phyloP scores from a whole-genome alignment of 371 early-diverging fungal species.

The Mucor velutinosus region DNA sequence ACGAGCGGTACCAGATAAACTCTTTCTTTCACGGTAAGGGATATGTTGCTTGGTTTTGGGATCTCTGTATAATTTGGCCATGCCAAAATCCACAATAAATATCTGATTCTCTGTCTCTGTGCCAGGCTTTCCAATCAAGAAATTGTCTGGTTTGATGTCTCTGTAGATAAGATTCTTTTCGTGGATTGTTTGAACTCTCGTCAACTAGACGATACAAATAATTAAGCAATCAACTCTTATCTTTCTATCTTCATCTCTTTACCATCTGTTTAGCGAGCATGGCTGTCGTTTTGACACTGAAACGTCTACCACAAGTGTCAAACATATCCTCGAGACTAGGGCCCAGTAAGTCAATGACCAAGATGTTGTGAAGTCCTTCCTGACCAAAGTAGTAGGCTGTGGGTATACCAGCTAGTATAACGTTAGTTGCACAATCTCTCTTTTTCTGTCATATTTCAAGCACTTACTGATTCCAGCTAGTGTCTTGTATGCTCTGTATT shows the following conservation, averaged over 20 bases:
- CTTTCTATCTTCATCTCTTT: slow-evolving; percentile 1
- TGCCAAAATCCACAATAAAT: slow-evolving; percentile 95
- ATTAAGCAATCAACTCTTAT: not conserved
- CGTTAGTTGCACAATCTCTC: not conserved
- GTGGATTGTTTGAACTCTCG: slow-evolving; percentile 91
- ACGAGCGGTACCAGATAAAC: slow-evolving; percentile 94
- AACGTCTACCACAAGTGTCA: slow-evolving; percentile 88
- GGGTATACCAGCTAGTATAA: slow-evolving; percentile 74
- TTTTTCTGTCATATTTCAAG: not conserved
- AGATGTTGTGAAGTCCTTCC: slow-evolving; percentile 92
- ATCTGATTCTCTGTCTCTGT: slow-evolving; percentile 65
- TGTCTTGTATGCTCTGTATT: slow-evolving; percentile 90
- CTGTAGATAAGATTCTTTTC: slow-evolving; percentile 95
- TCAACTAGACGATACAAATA: slow-evolving; percentile 55
- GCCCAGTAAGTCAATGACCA: slow-evolving; percentile 96
- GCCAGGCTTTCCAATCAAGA: slow-evolving; percentile 85
- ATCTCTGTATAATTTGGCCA: slow-evolving; percentile 95
- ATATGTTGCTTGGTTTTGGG: slow-evolving; percentile 94
- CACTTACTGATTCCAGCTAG: slow-evolving; percentile 70
- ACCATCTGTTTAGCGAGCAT: slow-evolving; percentile 96
- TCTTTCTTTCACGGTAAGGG: slow-evolving; percentile 90
- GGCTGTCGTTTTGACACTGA: slow-evolving; percentile 88
- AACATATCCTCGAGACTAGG: slow-evolving; percentile 95
- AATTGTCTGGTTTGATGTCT: slow-evolving; percentile 99
- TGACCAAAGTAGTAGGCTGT: slow-evolving; percentile 91